A percentile compares a stretch with the other conserved stretches of the same genome.
phyloP scores from a whole-genome alignment of 441 rosid species.

The Euphorbia schlechtendalii region DNA sequence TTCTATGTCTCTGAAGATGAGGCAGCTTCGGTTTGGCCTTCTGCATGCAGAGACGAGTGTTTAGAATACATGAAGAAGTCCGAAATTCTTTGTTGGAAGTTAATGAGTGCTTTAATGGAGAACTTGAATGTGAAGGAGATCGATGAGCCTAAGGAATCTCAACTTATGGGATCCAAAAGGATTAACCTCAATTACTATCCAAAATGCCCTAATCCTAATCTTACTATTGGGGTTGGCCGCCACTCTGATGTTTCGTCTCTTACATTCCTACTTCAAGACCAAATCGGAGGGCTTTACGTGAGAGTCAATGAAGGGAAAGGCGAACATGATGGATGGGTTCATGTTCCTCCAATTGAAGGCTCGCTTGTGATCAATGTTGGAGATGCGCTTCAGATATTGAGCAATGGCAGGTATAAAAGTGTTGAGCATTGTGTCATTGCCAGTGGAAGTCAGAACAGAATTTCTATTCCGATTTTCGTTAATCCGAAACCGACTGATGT shows the following conservation, averaged over 20 bases:
- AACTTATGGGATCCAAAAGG: constrained; percentile 19
- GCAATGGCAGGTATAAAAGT: constrained; percentile 24
- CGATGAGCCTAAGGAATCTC: too few species aligned
- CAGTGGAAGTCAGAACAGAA: constrained; percentile 2
- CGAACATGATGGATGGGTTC: constrained; percentile 22
- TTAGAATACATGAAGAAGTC: constrained; percentile 19
- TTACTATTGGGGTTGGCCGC: too few species aligned
- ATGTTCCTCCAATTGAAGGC: constrained; percentile 23
- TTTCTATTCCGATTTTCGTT: background rate
- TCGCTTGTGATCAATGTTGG: constrained; percentile 24
- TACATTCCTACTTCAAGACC: too few species aligned
- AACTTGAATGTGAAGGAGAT: too few species aligned
- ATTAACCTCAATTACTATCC: constrained; percentile 32
- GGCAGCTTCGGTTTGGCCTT: constrained; percentile 24
- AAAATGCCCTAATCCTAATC: constrained; percentile 30
- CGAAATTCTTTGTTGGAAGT: too few species aligned
- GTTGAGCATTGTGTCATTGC: constrained; percentile 21
- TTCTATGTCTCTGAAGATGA: constrained; percentile 24
- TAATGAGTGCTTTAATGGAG: too few species aligned
- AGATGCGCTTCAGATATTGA: too few species aligned
- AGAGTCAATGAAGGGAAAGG: constrained; percentile 16
- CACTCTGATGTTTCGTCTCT: too few species aligned
- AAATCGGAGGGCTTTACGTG: constrained; percentile 36
- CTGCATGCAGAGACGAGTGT: too few species aligned
- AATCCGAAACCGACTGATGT: too few species aligned